A percentile compares a stretch with the other conserved stretches of the same genome.
Evolutionary conservation across 352 stramenopile species (phyloP).

Genomic region (Detonula confervacea): DNA sequence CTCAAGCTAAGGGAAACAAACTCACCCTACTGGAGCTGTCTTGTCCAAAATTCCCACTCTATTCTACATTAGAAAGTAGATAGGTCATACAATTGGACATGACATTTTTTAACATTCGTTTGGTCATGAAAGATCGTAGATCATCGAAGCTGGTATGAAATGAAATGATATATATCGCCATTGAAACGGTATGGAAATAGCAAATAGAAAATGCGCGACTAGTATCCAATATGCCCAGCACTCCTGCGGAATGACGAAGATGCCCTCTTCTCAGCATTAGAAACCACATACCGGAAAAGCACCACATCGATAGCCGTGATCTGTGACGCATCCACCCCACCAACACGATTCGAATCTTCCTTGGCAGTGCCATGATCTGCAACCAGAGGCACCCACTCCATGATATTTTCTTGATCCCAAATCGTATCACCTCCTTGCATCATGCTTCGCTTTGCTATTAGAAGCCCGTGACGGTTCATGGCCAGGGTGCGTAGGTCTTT

Average conservation of each 20-base stretch:
- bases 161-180: too few species aligned
- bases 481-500: conserved; percentile 22
- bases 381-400: conserved; percentile 40
- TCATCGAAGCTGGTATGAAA: too few species aligned
- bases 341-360: conserved; percentile 18
- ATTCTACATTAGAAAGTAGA: too few species aligned
- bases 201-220: too few species aligned
- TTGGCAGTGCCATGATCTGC: conserved; percentile 13
- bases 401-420: conserved; percentile 34
- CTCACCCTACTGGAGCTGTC: too few species aligned
- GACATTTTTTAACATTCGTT: too few species aligned
- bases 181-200: too few species aligned
- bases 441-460: conserved; percentile 37
- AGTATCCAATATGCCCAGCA: conserved; percentile 27
- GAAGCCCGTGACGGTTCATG: conserved; percentile 46
- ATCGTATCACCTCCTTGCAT: neutral
- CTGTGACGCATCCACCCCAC: conserved; percentile 44
- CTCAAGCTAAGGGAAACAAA: too few species aligned
- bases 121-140: too few species aligned
- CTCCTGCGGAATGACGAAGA: conserved; percentile 38
- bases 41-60: too few species aligned
- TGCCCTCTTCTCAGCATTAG: conserved; percentile 43
- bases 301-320: conserved; percentile 50
- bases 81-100: too few species aligned
- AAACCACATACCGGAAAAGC: conserved; percentile 40